Base-by-base conservation (phyloP, 1,284 basidiomycete species). In the Waitea zeae region DNA sequence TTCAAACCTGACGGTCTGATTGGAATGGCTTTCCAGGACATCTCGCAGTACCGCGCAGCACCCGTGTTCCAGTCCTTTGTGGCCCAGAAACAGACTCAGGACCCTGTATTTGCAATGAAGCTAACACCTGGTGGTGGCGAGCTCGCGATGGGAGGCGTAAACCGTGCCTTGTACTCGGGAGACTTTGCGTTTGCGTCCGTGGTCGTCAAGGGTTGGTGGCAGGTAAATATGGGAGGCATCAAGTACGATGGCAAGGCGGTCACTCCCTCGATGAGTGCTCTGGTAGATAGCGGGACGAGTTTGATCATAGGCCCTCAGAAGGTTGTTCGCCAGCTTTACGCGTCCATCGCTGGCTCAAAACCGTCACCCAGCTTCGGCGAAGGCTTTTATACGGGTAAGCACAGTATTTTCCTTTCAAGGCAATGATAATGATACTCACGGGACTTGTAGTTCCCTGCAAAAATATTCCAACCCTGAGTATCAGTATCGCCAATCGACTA, bases 391-490 rank as follows among this genome's bases (percentile, higher is more conserved):
- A n/a, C n/a, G n/a, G n/a, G n/a, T n/a, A n/a, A n/a, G n/a, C n/a
- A n/a, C n/a, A n/a, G n/a, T n/a, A n/a, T n/a, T n/a, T n/a, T n/a
- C n/a, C n/a, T n/a, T n/a, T n/a, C n/a, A n/a, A n/a, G n/a, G n/a
- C n/a, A n/a, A n/a, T 22, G 39, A 47, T 50, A 14, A 41, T 36
- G 17, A 31, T 17, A 34, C n/a, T 29, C 40, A 22, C 22, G 59
- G n/a, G n/a, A n/a, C n/a, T n/a, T n/a, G n/a, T n/a, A n/a, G 61
- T 61, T 33, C 63, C 63, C 2, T 68, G 64, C 38, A 36, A 54
- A 39, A 33, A 46, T 3, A 43, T 50, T 17, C 56, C 57, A 0
- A 36, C 44, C 4, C 44, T 65, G 27, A 56, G 52, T 37, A 43
- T 67, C 39, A 57, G 48, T n/a, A 62, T 67, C 37, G 59, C 54